A percentile compares a stretch with the other conserved stretches of the same genome.
Evolutionary conservation across 2,329 filamentous ascomycete genomes (phyloP).

Genomic region (Fonsecaea erecta): DNA sequence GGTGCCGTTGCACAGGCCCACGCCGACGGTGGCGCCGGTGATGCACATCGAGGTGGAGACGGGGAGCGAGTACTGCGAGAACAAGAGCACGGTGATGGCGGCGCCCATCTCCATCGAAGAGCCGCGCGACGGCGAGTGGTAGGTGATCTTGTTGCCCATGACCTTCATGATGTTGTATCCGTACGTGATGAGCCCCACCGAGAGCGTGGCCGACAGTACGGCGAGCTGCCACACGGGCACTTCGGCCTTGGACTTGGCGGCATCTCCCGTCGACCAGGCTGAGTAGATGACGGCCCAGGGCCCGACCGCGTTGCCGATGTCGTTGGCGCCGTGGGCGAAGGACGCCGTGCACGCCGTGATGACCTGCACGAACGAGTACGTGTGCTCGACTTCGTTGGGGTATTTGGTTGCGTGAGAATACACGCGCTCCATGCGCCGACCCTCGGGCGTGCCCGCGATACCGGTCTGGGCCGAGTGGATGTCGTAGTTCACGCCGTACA

Average conservation of each 20-base stretch:
- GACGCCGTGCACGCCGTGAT: slow-evolving; percentile 58
- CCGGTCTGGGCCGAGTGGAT: slow-evolving; percentile 78
- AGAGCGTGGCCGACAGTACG: slow-evolving; percentile 68
- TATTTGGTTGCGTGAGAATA: slow-evolving; percentile 69
- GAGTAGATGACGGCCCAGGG: slow-evolving; percentile 73
- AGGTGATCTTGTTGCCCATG: slow-evolving; percentile 82
- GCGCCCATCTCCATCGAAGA: slow-evolving; percentile 82
- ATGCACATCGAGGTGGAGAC: slow-evolving; percentile 82
- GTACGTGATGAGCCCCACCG: slow-evolving; percentile 71
- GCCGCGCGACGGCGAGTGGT: slow-evolving; percentile 63
- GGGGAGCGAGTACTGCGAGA: slow-evolving; percentile 74
- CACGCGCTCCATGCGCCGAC: slow-evolving; percentile 70
- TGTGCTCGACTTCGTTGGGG: slow-evolving; percentile 71
- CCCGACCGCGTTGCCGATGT: slow-evolving; percentile 73
- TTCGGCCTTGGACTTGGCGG: slow-evolving; percentile 64
- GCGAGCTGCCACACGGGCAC: slow-evolving; percentile 79
- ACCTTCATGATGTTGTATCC: slow-evolving; percentile 87
- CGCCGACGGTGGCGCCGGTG: slow-evolving; percentile 76
- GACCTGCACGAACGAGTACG: slow-evolving; percentile 60
- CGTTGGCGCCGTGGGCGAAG: slow-evolving; percentile 72
- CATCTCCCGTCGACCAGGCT: slow-evolving; percentile 67
- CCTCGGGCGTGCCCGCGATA: slow-evolving; percentile 72
- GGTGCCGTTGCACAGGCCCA: slow-evolving; percentile 76
- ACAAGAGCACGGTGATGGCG: slow-evolving; percentile 74
- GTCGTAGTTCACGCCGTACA: slow-evolving; percentile 81